Conservation (phyloP, 2,329 filamentous ascomycete genomes). For the Phaeosphaeriaceae sp. region DNA sequence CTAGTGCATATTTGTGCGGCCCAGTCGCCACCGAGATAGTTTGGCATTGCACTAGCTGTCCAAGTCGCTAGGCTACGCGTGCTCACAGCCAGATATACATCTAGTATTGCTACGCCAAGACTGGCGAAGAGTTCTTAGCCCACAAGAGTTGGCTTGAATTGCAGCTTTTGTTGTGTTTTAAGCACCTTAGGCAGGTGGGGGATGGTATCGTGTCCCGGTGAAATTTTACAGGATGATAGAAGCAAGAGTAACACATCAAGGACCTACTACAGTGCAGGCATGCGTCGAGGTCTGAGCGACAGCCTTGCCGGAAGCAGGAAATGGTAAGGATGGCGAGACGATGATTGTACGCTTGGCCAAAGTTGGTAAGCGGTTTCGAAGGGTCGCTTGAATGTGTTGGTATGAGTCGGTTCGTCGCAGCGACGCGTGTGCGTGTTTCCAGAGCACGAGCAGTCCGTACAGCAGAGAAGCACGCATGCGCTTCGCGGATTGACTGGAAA, state of each 20-base stretch:
- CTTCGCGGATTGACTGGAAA: not conserved
- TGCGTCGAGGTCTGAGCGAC: not conserved
- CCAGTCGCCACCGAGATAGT: not conserved
- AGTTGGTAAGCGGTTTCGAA: not conserved
- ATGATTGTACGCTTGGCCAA: not conserved
- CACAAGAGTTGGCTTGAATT: not conserved
- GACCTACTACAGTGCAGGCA: not conserved
- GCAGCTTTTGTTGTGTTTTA: not conserved
- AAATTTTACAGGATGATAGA: not conserved
- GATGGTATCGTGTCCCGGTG: not conserved
- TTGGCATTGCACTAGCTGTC: no score
- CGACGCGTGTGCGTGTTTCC: not conserved
- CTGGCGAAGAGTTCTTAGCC: not conserved
- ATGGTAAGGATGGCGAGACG: not conserved
- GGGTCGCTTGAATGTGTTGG: not conserved
- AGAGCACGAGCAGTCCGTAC: not conserved
- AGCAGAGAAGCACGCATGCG: not conserved
- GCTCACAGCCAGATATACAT: not conserved
- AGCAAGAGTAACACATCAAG: not conserved
- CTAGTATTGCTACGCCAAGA: not conserved
- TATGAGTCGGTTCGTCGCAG: not conserved
- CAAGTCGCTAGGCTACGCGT: not conserved
- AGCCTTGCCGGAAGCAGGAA: not conserved
- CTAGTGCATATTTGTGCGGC: not conserved
- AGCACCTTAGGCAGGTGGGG: not conserved